phyloP scores from a whole-genome alignment of 2,329 filamentous ascomycete species.

The Colletotrichum graminicola region DNA sequence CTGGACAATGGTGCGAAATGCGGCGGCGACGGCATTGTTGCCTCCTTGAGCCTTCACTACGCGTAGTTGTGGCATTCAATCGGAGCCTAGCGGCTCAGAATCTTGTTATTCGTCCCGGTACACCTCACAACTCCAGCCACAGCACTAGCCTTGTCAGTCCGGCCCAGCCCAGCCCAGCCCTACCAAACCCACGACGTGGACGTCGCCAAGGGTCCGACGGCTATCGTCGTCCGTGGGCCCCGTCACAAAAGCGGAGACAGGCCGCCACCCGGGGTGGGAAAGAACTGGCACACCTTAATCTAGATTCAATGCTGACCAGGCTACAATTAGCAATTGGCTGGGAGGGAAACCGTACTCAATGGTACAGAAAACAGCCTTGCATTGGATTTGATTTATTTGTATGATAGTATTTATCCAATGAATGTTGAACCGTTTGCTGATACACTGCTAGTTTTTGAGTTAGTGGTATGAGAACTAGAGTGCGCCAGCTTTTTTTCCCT shows the following conservation, averaged over 20 bases:
- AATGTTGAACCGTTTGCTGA: too few species aligned
- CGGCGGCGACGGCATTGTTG: conserved; percentile 21
- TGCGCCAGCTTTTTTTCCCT: too few species aligned
- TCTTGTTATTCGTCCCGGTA: conserved; percentile 18
- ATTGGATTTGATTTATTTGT: too few species aligned
- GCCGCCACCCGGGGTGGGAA: background rate
- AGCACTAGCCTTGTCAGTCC: conserved; percentile 17
- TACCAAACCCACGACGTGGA: conserved; percentile 13
- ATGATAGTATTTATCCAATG: too few species aligned
- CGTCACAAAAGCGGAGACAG: conserved; percentile 36
- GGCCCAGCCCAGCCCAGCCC: conserved; percentile 35
- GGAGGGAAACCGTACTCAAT: too few species aligned
- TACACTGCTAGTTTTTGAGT: too few species aligned
- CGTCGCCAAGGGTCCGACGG: conserved; percentile 16
- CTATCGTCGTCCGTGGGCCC: conserved; percentile 24
- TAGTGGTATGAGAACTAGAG: too few species aligned
- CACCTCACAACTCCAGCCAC: conserved; percentile 33
- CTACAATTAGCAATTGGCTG: too few species aligned
- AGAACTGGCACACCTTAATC: too few species aligned
- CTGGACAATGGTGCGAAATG: background rate
- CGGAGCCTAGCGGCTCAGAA: conserved; percentile 4
- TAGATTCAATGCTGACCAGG: too few species aligned
- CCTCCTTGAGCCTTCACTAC: conserved; percentile 2
- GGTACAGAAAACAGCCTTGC: too few species aligned
- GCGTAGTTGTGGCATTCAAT: conserved; percentile 12